A percentile compares a stretch with the other conserved stretches of the same genome.
phyloP scores from a whole-genome alignment of 2,329 filamentous ascomycete species.

The Penicillium palitans region DNA sequence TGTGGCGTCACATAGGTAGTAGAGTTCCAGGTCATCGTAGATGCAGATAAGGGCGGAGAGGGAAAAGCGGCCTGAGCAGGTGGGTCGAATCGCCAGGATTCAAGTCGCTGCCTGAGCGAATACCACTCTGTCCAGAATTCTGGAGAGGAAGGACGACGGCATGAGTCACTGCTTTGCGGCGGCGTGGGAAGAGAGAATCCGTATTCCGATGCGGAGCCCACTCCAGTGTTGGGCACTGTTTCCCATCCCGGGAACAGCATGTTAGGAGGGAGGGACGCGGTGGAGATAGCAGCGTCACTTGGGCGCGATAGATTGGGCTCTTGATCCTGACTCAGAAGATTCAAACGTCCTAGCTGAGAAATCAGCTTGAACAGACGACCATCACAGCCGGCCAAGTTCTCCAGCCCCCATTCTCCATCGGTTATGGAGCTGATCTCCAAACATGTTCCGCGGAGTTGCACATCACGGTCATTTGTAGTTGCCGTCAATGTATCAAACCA shows the following conservation, averaged over 20 bases:
- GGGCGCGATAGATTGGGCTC: constrained; percentile 34
- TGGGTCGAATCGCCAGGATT: constrained; percentile 74
- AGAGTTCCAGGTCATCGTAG: constrained; percentile 16
- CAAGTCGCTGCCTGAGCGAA: constrained; percentile 71
- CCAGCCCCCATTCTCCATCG: constrained; percentile 69
- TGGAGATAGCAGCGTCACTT: constrained; percentile 27
- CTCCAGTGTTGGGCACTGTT: constrained; percentile 21
- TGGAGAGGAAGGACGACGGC: constrained; percentile 26
- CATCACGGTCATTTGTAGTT: constrained; percentile 87
- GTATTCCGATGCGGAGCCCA: constrained; percentile 42
- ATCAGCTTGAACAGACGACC: constrained; percentile 83
- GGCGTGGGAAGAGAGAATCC: constrained; percentile 36
- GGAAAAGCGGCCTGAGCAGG: constrained; percentile 21
- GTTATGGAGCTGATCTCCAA: constrained; percentile 65
- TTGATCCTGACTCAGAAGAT: constrained; percentile 73
- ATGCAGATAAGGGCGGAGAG: constrained; percentile 22
- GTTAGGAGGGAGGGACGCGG: constrained; percentile 36
- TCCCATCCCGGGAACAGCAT: constrained; percentile 34
- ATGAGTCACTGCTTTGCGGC: constrained; percentile 22
- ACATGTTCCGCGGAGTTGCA: constrained; percentile 67
- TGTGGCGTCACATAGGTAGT: constrained; percentile 34
- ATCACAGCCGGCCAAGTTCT: constrained; percentile 87
- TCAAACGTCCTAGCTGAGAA: constrained; percentile 77
- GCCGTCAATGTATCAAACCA: constrained; percentile 94
- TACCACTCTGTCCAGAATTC: constrained; percentile 86